phyloP scores from a whole-genome alignment of 495 filamentous ascomycete species.

The Penicillium waksmanii region DNA sequence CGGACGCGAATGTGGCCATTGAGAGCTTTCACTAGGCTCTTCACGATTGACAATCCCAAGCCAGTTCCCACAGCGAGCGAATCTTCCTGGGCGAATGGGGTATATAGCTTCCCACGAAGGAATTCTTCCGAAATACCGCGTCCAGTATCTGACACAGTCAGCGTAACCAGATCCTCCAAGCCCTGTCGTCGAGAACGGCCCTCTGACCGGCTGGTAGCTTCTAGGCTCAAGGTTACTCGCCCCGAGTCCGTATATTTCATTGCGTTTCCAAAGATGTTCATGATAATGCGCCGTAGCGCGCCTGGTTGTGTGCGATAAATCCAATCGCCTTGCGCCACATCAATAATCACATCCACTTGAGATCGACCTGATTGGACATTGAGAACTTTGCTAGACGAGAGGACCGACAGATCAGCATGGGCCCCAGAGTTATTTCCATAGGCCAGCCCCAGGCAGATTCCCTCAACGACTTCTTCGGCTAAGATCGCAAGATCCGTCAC shows the following conservation, averaged over 20 bases:
- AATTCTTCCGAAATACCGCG: conserved; percentile 77
- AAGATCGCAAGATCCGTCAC: conserved; percentile 46
- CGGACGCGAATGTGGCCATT: conserved; percentile 56
- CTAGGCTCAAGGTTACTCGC: conserved; percentile 63
- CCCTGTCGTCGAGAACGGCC: conserved; percentile 39
- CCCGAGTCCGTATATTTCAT: conserved; percentile 77
- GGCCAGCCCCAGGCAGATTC: conserved; percentile 55
- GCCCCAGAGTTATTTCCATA: conserved; percentile 42
- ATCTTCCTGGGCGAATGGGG: conserved; percentile 78
- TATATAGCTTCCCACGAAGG: conserved; percentile 68
- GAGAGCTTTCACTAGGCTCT: conserved; percentile 57
- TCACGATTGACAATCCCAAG: conserved; percentile 56
- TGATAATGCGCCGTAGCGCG: conserved; percentile 72
- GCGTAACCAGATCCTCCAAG: conserved; percentile 42
- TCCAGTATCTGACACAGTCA: conserved; percentile 68
- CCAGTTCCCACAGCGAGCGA: conserved; percentile 59
- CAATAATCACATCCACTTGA: conserved; percentile 62
- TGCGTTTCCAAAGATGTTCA: conserved; percentile 84
- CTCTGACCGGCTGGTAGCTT: conserved; percentile 43
- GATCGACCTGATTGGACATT: conserved; percentile 15
- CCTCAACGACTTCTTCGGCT: conserved; percentile 55
- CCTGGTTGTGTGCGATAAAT: conserved; percentile 71
- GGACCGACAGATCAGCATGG: conserved; percentile 30
- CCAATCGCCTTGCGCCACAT: conserved; percentile 65
- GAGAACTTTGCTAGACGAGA: conserved; percentile 17